Percentiles rank a stretch among this genome's conserved stretches.
These are phyloP conservation scores for Circinella minor DNA, from an alignment of 371 early-diverging fungal genomes.

Conservation along the genomic window DNA sequence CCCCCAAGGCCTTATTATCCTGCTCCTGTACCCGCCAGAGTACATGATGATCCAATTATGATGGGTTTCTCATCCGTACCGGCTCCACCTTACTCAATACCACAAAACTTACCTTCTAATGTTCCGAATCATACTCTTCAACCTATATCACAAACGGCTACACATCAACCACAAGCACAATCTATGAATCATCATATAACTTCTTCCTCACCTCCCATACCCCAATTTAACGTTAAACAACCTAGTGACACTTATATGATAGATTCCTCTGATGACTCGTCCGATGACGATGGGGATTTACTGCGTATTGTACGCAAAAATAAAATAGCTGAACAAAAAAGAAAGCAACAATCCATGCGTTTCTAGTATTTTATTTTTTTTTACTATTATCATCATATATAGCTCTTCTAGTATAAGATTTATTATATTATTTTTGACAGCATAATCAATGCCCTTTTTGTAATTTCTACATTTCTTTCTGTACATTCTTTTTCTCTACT, in stretches of 20 bases:
- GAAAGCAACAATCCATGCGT: conserved; percentile 10
- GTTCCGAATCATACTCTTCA: conserved; percentile 4
- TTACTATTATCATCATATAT: neutral
- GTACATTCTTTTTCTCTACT: too few species aligned
- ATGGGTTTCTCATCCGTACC: neutral
- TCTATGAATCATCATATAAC: neutral
- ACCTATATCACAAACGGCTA: neutral
- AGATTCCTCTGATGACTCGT: conserved; percentile 21
- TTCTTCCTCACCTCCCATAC: neutral
- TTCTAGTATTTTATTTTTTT: neutral
- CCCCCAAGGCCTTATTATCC: neutral
- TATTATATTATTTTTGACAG: neutral
- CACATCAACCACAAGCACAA: neutral
- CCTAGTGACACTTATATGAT: conserved; percentile 11
- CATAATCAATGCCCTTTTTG: too few species aligned
- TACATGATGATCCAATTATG: neutral
- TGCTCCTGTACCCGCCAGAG: neutral
- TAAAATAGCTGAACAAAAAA: conserved; percentile 21
- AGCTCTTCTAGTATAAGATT: neutral
- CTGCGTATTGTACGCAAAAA: conserved; percentile 31
- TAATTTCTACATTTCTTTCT: too few species aligned
- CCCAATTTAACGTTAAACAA: neutral
- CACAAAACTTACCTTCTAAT: neutral
- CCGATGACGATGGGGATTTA: conserved; percentile 32
- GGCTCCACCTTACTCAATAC: neutral